phyloP scores from a whole-genome alignment of 768 basidiomycete species.

The Rhodotorula graminis region DNA sequence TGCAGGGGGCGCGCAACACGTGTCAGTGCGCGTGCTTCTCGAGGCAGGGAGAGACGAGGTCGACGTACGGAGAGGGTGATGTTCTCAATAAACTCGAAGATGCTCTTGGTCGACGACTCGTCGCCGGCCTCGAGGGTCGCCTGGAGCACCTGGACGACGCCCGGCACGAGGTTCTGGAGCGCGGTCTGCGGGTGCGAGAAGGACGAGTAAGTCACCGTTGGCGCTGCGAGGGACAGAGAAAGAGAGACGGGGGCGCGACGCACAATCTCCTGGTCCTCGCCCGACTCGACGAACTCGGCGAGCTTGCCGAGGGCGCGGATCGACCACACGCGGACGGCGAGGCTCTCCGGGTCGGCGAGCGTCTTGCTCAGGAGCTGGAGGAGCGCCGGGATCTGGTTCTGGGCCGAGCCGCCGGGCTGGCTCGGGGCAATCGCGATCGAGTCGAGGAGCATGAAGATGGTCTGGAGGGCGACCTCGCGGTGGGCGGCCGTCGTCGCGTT shows the following conservation, averaged over 20 bases:
- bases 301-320: slow-evolving; percentile 87
- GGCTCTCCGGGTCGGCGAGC: slow-evolving; percentile 73
- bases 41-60: background rate
- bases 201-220: background rate
- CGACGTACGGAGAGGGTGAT: slow-evolving; percentile 81
- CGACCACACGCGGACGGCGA: slow-evolving; percentile 84
- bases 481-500: slow-evolving; percentile 63
- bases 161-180: slow-evolving; percentile 79
- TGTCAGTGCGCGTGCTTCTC: background rate
- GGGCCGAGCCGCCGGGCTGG: slow-evolving; percentile 48
- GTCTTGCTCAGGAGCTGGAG: slow-evolving; percentile 73
- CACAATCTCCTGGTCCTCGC: slow-evolving; percentile 82
- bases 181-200: slow-evolving; percentile 56
- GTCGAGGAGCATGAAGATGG: slow-evolving; percentile 85
- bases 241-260: slow-evolving; percentile 45
- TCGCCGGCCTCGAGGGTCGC: slow-evolving; percentile 73
- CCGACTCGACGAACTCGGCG: slow-evolving; percentile 82
- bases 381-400: slow-evolving; percentile 62
- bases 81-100: slow-evolving; percentile 94
- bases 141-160: slow-evolving; percentile 81
- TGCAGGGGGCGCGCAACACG: slow-evolving; percentile 42
- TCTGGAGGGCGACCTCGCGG: slow-evolving; percentile 86
- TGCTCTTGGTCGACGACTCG: slow-evolving; percentile 73
- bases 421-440: slow-evolving; percentile 78
- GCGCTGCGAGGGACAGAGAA: too few species aligned